Base-by-base conservation (phyloP, 805 yeast genomes). In the Suhomyces prunicola region DNA sequence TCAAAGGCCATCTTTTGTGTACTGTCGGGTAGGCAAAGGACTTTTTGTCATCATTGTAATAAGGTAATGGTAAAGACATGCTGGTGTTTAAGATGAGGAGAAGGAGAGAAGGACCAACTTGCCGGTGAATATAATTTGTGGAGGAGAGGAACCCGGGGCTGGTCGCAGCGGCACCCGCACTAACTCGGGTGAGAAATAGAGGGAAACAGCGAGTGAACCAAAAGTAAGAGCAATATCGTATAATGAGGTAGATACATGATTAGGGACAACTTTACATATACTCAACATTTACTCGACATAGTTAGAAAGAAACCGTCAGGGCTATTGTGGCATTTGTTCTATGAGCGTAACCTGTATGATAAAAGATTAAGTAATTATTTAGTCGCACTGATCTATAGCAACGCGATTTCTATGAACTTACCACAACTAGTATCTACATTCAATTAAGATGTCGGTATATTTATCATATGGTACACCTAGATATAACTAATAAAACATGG, bases 11-110 rank as follows among this genome's bases (percentile, higher is more conserved):
- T 69, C 99, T 85, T 36, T 77, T 75, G 57, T 82, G 78, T 8
- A 89, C 87, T 0, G 98, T 91, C 35, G 82, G 76, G 64, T 80
- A 84, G 8, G 96, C 98, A 67, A 94, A 94, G 3, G 97, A 88
- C 53, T 78, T 80, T 39, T 76, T 69, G 63, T 90, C 96, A 65
- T 80, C 80, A 68, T 87, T 89, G 65, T 70, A 76, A 66, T 86
- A 88, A 5, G 77, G 73, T 4, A 62, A 62, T 6, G 87, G 87
- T 54, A 79, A 61, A 35, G 55, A 45, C 57, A 52, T 55, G 13
- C 29, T 33, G 35, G 17, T 33, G 6, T 3, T 9, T 6, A n/a
- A 15, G 35, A 7, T 24, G 35, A 8, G n/a, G 29, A 9, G 29
- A 27, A 7, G 22, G 7, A 12, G 15, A 27, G 24, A 17, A 19